phyloP scores from a whole-genome alignment of 176 grass and related monocot genomes.

The Tuctoria greenei region DNA sequence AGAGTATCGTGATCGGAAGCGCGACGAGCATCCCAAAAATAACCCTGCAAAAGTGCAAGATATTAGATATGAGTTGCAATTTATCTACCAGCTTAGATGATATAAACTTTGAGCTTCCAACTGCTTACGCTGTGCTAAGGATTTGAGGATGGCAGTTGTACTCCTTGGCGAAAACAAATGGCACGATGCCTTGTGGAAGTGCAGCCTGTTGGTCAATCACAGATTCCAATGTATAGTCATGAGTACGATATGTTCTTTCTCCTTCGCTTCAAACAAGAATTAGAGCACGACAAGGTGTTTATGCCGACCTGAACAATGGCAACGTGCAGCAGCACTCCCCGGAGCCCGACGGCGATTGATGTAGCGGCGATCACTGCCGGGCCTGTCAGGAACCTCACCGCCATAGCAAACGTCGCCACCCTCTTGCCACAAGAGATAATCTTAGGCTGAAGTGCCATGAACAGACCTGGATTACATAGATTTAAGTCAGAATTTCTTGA shows the following conservation, averaged over 20 bases:
- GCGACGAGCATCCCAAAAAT: slow-evolving; percentile 97
- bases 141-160: slow-evolving; percentile 98
- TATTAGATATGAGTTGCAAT: background rate
- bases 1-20: slow-evolving; percentile 89
- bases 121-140: slow-evolving; percentile 89
- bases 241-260: background rate
- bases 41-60: slow-evolving; percentile 49
- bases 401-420: slow-evolving; percentile 84
- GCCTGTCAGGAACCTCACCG: slow-evolving; percentile 84
- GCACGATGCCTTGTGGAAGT: slow-evolving; percentile 96
- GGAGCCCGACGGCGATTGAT: slow-evolving; percentile 71
- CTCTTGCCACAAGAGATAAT: slow-evolving; percentile 88
- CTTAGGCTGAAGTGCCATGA: slow-evolving; percentile 97
- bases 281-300: background rate
- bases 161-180: slow-evolving; percentile 97
- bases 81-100: background rate
- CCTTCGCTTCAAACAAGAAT: background rate
- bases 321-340: slow-evolving; percentile 81
- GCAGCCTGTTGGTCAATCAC: slow-evolving; percentile 62
- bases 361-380: slow-evolving; percentile 82
- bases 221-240: background rate
- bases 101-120: background rate
- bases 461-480: slow-evolving; percentile 54
- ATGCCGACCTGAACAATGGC: slow-evolving; percentile 80
- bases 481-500: slow-evolving; percentile 13